Evolutionary conservation across 2,329 filamentous ascomycete genomes (phyloP), one percentile per base, ranked within the genome.

Genomic region (Colletotrichum endophyticum): DNA sequence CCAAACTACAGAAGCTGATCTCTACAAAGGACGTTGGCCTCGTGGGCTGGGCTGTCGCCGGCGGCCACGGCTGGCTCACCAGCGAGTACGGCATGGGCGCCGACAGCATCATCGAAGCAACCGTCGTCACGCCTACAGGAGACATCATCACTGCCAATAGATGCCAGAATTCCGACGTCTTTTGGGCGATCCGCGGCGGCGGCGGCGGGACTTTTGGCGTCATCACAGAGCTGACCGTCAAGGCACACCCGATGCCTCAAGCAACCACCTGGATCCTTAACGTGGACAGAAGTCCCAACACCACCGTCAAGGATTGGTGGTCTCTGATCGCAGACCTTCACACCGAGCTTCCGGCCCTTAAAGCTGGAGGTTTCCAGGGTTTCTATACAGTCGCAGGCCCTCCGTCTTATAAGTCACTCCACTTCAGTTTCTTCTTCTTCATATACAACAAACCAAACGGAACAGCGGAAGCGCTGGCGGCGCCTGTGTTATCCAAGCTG

Each of bases 41-140:
- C 11, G 88, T 89, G 0, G 92, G 92, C 16, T 64, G 69, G 92
- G 92, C 2, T 93, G 89, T 78, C 87, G 39, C 19, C 63, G 88
- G 86, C 12, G 88, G 89, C 0, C 88, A 90, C 77, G 84, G 83
- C 5, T 80, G 84, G 4, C 80, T 89, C 12, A 79, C 81, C 3
- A 85, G 85, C 2, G 80, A 80, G 15, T 87, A 87, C 62, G 89
- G 89, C 3, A 82, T 91, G 9, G 89, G 81, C 9, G 88, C 86
- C 0, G 89, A 91, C 78, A 86, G 89, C 66, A 84, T 87, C 3
- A 79, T 91, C 6, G 83, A 87, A 71, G 85, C 83, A 78, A 81
- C 85, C 44, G 83, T 88, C 6, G 83, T 90, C 4, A 87, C 86
- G 5, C 86, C 85, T 0, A 79, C 81, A 59, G 89, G 89, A 1